Evolutionary conservation across 768 basidiomycete genomes (phyloP), one percentile per base, ranked within the genome.

Genomic region (Paxillus involutus): DNA sequence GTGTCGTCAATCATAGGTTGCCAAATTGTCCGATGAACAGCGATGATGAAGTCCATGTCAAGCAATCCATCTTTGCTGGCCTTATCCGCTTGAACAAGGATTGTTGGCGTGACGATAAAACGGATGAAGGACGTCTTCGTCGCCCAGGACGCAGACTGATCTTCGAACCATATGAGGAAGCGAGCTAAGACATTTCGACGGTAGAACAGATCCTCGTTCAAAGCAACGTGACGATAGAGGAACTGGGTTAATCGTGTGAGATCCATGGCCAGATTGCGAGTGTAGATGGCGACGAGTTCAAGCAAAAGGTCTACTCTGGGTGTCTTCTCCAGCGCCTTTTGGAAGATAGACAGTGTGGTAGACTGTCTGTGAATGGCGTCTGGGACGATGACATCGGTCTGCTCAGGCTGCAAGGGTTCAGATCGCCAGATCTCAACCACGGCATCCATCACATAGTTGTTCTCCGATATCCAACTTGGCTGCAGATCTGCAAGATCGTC

Each of bases 241-340:
- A 97, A 98, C 51, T 86, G 85, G 0, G 89, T 85, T 16, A 90
- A 76, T 40, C 77, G 81, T 30, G 91, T 82, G 16, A 91, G 75
- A 65, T 98, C 95, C 68, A 94, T 83, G 5, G 90, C 85, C 10
- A 91, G 79, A 55, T 85, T 81, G 58, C 88, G 86, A 24, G 87
- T 85, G 72, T 87, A 98, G 44, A 94, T 73, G 11, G 85, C 83
- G 45, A 91, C 84, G 36, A 97, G 75, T 52, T 95, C 93, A 69
- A 97, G 97, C 10, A 98, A 73, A 7, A 99, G 74, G 62, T 96
- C 91, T 44, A 97, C 81, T 43, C 92, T 88, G 41, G 86, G 83
- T n/a, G 81, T 78, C 49, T 82, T 78, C 58, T 85, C 76, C 44
- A 93, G 75, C 0, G 83, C 82, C 49, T 82, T 81, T 59, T 85